Base-by-base conservation (phyloP, 1,284 basidiomycete species). In the Irpex sp. region DNA sequence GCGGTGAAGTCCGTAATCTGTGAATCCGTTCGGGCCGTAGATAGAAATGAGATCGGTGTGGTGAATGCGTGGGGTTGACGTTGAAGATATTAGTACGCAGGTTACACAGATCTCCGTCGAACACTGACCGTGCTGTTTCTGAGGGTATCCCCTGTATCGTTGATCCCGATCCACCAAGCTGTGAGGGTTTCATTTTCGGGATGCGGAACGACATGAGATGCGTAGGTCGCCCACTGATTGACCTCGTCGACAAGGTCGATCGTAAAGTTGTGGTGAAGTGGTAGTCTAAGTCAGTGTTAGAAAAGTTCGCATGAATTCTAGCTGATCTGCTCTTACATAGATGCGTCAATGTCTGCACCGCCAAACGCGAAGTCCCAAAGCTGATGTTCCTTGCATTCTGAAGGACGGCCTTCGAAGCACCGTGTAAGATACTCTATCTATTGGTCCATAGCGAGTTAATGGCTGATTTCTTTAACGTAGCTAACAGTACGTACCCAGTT, bases 291-390 rank as follows among this genome's bases (percentile, higher is more conserved):
- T 37, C 11, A 36, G 8, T n/a, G 3, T 49, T 11, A 49, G 40
- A 40, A n/a, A 55, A 34, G 31, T 34, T 34, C 48, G 6, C 6
- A 8, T 13, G 15, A 3, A 52, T 44, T 52, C 21, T 11, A 36
- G 5, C n/a, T 19, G 17, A 37, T 15, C 49, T 15, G 44, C 15
- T 19, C 78, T 37, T 64, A 82, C 82, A 85, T 69, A 2, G 71
- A 73, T 47, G 71, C 75, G 65, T 80, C 78, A 52, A 86, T 84
- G 67, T 85, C 82, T 48, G 83, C 77, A 5, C 83, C 84, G 11
- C 82, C 84, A 69, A 84, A 85, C 2, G 84, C 81, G 66, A 86
- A 85, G 68, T 85, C 75, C 83, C 83, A 86, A 3, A 85, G 75
- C 62, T 84, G 81, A 62, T 81, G 81, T 51, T 70, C 76, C 4